Percentiles rank a stretch among this genome's conserved stretches.
These are phyloP conservation scores for Naematelia aurantialba DNA, from an alignment of 768 basidiomycete species.

Conservation along the genomic window DNA sequence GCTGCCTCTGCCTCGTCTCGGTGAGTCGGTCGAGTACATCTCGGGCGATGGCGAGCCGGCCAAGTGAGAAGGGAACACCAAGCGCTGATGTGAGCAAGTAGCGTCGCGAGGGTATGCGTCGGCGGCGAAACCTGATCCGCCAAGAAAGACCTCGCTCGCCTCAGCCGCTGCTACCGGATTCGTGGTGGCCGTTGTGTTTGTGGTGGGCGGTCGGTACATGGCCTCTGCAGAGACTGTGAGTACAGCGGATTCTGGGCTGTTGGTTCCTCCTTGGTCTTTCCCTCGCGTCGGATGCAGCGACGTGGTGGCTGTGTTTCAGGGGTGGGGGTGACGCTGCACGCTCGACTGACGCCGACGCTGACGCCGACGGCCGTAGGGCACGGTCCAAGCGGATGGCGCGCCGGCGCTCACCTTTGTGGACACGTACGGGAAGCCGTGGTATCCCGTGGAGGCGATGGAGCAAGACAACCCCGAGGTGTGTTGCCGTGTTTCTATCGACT, in stretches of 20 bases:
- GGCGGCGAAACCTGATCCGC: not conserved
- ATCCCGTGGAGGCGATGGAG: constrained; percentile 40
- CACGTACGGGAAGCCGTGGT: constrained; percentile 30
- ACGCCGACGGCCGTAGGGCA: not conserved
- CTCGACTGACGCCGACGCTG: too few relatives aligned
- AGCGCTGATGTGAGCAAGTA: not conserved
- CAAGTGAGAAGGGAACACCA: too few relatives aligned
- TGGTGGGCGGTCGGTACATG: not conserved
- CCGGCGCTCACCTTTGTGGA: constrained; percentile 30
- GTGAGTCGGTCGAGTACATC: not conserved
- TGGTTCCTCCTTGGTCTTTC: too few relatives aligned
- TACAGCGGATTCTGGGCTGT: too few relatives aligned
- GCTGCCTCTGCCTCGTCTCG: not conserved
- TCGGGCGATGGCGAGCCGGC: too few relatives aligned
- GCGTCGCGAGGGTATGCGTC: not conserved
- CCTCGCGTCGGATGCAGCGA: too few relatives aligned
- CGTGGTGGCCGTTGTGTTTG: not conserved
- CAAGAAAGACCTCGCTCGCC: not conserved
- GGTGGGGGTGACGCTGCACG: too few relatives aligned
- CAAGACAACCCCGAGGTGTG: constrained; percentile 43
- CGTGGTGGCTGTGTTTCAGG: too few relatives aligned
- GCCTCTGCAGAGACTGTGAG: not conserved
- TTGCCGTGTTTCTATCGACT: not conserved
- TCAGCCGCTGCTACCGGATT: not conserved
- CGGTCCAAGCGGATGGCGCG: constrained; percentile 32